Percentiles rank a stretch among this genome's conserved stretches.
Evolutionary conservation across 768 basidiomycete species (phyloP).

Genomic region (Ramaria rubella): DNA sequence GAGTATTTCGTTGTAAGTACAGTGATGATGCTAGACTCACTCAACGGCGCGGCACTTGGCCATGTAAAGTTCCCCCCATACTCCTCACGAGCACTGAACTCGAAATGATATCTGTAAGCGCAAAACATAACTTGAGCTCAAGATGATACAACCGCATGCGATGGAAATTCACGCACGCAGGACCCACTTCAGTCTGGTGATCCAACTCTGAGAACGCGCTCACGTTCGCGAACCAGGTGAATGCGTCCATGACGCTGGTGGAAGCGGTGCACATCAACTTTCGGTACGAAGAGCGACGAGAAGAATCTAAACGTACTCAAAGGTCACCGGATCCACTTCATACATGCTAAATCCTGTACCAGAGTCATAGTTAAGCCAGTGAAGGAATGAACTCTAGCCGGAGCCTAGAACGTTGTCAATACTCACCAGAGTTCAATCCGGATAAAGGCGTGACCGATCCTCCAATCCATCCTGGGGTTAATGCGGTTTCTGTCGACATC

Average conservation of each 20-base stretch:
- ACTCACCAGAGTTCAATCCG: conserved; percentile 19
- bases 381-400: neutral
- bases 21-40: neutral
- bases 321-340: conserved; percentile 20
- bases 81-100: conserved; percentile 19
- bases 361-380: neutral
- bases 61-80: conserved; percentile 13
- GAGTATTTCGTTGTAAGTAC: conserved; percentile 12
- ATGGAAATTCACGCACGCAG: no score
- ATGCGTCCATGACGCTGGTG: conserved; percentile 22
- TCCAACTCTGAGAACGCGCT: conserved; percentile 18
- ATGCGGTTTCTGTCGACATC: conserved; percentile 4
- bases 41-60: conserved; percentile 1
- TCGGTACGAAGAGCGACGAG: neutral
- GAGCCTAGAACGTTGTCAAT: neutral
- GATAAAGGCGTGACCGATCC: conserved; percentile 19
- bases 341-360: conserved; percentile 20
- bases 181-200: conserved; percentile 16
- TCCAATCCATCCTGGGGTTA: conserved; percentile 18
- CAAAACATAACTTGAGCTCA: no score
- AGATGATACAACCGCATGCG: no score
- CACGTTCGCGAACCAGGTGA: conserved; percentile 24
- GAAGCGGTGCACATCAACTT: neutral
- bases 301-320: neutral
- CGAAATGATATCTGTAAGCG: conserved; percentile 15